A percentile compares a stretch with the other conserved stretches of the same genome.
These are phyloP conservation scores for Colletotrichum tabaci DNA, from an alignment of 2,329 filamentous ascomycete species.

Conservation along the genomic window DNA sequence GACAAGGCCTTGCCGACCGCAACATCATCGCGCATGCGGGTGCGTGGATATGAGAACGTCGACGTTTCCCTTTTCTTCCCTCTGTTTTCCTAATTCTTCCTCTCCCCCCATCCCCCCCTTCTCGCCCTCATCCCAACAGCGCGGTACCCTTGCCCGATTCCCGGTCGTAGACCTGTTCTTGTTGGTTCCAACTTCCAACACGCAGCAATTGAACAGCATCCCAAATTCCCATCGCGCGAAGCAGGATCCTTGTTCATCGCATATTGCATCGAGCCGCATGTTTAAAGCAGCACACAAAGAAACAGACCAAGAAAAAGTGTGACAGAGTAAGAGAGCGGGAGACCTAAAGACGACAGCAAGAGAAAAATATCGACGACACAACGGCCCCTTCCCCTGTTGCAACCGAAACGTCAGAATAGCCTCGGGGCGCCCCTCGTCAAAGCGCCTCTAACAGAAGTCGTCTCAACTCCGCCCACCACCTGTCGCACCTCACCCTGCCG, in stretches of 20 bases:
- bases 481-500: slow-evolving; percentile 47
- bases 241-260: slow-evolving; percentile 26
- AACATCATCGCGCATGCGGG: slow-evolving; percentile 10
- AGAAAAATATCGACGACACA: slow-evolving; percentile 1
- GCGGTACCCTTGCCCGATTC: slow-evolving; percentile 29
- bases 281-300: neutral
- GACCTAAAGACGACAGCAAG: neutral
- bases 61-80: slow-evolving; percentile 18
- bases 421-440: slow-evolving; percentile 54
- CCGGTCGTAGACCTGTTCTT: neutral
- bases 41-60: slow-evolving; percentile 33
- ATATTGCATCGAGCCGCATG: slow-evolving; percentile 18
- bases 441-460: slow-evolving; percentile 61
- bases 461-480: slow-evolving; percentile 57
- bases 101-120: neutral
- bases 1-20: slow-evolving; percentile 15
- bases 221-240: neutral
- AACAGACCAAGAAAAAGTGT: neutral
- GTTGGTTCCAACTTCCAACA: slow-evolving; percentile 28
- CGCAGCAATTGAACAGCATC: neutral
- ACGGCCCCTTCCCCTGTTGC: slow-evolving; percentile 50
- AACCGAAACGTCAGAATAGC: slow-evolving; percentile 56
- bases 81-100: slow-evolving; percentile 27
- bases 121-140: slow-evolving; percentile 23
- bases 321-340: neutral